Percentiles rank a stretch among this genome's conserved stretches.
These are phyloP conservation scores for Colletotrichum eremochloae DNA, from an alignment of 2,329 filamentous ascomycete species.

Conservation along the genomic window DNA sequence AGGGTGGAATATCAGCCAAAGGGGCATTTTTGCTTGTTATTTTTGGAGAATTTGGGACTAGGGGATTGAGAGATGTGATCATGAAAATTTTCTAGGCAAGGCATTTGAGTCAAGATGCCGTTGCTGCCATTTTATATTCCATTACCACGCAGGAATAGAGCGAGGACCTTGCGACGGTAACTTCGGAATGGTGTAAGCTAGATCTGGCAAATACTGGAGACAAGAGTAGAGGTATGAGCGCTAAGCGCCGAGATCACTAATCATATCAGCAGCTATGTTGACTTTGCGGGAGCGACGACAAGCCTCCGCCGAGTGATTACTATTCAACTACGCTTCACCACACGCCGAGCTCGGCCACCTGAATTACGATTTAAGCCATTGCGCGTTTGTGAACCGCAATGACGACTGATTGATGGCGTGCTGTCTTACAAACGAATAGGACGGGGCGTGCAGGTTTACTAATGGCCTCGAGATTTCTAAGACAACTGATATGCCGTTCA, in stretches of 20 bases:
- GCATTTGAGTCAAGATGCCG: background rate
- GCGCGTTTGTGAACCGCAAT: background rate
- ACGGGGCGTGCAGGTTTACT: too few species aligned
- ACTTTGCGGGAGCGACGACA: background rate
- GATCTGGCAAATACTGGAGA: background rate
- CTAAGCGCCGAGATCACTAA: background rate
- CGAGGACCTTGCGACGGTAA: background rate
- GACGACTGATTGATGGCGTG: background rate
- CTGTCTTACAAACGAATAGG: background rate
- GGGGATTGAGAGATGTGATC: background rate
- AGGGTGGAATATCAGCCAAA: conserved; percentile 59
- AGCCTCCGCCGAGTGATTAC: background rate
- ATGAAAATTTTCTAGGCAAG: background rate
- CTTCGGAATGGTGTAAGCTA: background rate
- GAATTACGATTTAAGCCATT: background rate
- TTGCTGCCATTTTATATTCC: background rate
- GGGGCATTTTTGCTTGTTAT: conserved; percentile 53
- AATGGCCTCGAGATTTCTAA: too few species aligned
- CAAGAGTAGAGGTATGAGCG: background rate
- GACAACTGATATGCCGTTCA: too few species aligned
- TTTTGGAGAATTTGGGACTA: background rate
- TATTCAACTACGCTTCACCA: background rate
- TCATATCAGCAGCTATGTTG: background rate
- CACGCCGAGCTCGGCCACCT: too few species aligned
- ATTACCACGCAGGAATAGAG: background rate